phyloP scores from a whole-genome alignment of 2,329 filamentous ascomycete genomes.

The Hymenoscyphus salicellus region DNA sequence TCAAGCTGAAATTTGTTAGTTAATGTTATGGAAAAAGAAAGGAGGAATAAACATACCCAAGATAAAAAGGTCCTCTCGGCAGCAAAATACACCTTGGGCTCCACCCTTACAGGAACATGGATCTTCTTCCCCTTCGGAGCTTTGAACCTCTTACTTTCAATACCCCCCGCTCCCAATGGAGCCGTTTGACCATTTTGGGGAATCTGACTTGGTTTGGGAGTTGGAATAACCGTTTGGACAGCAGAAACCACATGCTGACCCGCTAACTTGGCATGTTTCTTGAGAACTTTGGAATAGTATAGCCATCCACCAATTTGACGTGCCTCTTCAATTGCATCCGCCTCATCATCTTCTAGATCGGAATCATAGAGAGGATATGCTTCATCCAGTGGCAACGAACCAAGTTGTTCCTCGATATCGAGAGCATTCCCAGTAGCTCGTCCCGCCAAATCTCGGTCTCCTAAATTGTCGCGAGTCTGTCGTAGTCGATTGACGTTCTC shows the following conservation, averaged over 20 bases:
- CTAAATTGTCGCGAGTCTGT: constrained; percentile 23
- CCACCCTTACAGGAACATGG: constrained; percentile 90
- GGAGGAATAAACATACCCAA: constrained; percentile 61
- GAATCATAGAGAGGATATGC: constrained; percentile 91
- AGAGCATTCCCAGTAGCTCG: constrained; percentile 43
- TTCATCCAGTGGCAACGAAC: constrained; percentile 55
- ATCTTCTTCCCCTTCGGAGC: constrained; percentile 85
- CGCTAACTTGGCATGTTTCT: constrained; percentile 33
- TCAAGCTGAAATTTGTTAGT: constrained; percentile 62
- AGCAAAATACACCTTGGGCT: constrained; percentile 97
- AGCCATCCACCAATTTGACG: constrained; percentile 71
- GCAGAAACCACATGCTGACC: constrained; percentile 19
- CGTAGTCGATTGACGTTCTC: constrained; percentile 24
- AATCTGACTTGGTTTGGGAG: constrained; percentile 38
- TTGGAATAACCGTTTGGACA: constrained; percentile 20
- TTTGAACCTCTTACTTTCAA: constrained; percentile 60
- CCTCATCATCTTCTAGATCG: constrained; percentile 74
- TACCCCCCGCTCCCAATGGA: constrained; percentile 54
- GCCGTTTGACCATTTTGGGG: constrained; percentile 53
- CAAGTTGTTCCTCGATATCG: constrained; percentile 83
- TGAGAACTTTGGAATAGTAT: constrained; percentile 63
- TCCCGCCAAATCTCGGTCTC: constrained; percentile 26
- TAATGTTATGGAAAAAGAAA: not conserved
- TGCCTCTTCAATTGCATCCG: constrained; percentile 74
- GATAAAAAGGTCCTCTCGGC: constrained; percentile 93